Base-by-base conservation (phyloP, 2,329 filamentous ascomycete species). In the Botrytis porri region DNA sequence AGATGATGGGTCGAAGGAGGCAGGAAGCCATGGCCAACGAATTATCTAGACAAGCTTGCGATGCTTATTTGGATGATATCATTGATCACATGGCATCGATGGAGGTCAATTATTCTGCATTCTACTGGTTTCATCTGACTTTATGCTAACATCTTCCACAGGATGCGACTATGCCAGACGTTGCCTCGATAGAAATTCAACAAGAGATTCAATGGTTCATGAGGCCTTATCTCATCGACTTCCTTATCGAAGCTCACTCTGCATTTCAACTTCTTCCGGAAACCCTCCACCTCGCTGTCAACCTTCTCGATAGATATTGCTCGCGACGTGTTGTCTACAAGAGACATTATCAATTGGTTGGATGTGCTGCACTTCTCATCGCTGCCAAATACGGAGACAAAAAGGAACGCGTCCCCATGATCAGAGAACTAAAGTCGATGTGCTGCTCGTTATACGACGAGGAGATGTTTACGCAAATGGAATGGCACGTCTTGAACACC, bases 171-270 rank as follows among this genome's bases (percentile, higher is more conserved):
- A 86, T 98, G 77, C 93, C 96, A 71, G 96, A 99, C 83, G 95
- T 97, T 82, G 95, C 95, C 82, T 94, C 97, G 51, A 99, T 99
- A 82, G 96, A 99, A 83, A 98, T 98, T 83, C 96, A 99, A 84
- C 94, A 95, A 77, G 96, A 99, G 87, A 98, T 99, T 76, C 94
- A 98, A 82, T 99, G 96, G 96, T 98, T 97, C 84, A 99, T 99
- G 96, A 88, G 96, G 79, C 96, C 96, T 0, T 98, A 98, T 83
- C 90, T 99, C 51, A 93, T 99, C 81, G 96, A 99, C 85, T 99
- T 99, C 84, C 89, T 99, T 77, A 92, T 98, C 79, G 96, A 99
- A 87, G 96, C 95, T 69, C 96, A 99, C 81, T 92, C 93, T 77
- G 95, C 95, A 75, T 99, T 98, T 84, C 92, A 94, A 78, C 88